phyloP scores from a whole-genome alignment of 2,329 filamentous ascomycete genomes.

The Leptographium procerum region DNA sequence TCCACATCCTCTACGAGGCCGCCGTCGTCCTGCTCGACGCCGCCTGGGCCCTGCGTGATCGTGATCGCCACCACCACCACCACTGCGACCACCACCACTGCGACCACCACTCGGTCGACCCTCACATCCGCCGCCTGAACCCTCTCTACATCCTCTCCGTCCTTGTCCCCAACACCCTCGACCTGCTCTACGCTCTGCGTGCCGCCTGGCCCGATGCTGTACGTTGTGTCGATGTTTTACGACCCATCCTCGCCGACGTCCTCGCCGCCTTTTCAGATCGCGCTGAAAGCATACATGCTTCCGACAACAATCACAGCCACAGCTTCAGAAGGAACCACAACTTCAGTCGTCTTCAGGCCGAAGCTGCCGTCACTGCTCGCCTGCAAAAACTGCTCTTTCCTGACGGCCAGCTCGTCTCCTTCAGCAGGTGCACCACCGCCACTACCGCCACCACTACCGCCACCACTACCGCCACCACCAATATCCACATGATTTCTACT shows the following conservation, averaged over 20 bases:
- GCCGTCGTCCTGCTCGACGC: slow-evolving; percentile 1
- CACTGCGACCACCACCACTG: no score
- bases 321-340: not conserved
- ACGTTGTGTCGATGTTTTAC: not conserved
- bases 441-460: not conserved
- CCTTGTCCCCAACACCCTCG: not conserved
- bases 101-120: no score
- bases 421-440: not conserved
- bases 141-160: not conserved
- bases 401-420: not conserved
- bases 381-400: not conserved
- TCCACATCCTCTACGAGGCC: not conserved
- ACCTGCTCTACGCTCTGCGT: not conserved
- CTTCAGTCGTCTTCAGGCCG: not conserved
- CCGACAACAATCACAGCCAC: not conserved
- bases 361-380: not conserved
- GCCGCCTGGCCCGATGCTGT: not conserved
- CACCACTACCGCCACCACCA: not conserved
- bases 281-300: no score
- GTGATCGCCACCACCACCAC: no score
- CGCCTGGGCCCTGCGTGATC: not conserved
- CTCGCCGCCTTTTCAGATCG: no score
- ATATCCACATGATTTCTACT: no score
- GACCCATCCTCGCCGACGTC: not conserved
- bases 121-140: not conserved